These are phyloP conservation scores for Pyropia yezoensis DNA, from an alignment of 23 red algal species.

Conservation along the genomic window DNA sequence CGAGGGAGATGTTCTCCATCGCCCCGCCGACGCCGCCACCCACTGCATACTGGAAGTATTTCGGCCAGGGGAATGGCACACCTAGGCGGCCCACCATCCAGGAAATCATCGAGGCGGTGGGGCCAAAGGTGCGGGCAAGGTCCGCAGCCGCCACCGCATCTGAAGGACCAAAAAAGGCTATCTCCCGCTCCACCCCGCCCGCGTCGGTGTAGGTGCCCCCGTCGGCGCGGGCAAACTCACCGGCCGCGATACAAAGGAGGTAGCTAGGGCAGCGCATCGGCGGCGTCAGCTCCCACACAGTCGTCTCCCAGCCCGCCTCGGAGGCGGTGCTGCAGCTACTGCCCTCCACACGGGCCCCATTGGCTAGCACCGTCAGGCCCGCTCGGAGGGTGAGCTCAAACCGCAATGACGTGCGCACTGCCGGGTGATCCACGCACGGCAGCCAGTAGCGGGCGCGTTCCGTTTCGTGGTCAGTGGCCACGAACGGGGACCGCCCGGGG, in stretches of 20 bases:
- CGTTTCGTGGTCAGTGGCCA: slow-evolving; percentile 60
- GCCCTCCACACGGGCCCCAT: slow-evolving; percentile 29
- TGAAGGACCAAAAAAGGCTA: slow-evolving; percentile 27
- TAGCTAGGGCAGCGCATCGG: slow-evolving; percentile 23
- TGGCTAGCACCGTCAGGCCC: slow-evolving; percentile 42
- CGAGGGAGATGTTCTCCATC: slow-evolving; percentile 71
- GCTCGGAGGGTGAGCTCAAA: slow-evolving; percentile 29
- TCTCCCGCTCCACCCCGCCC: slow-evolving; percentile 3
- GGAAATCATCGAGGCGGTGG: slow-evolving; percentile 44
- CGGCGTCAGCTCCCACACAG: slow-evolving; percentile 17
- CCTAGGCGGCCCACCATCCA: slow-evolving; percentile 48
- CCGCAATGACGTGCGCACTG: slow-evolving; percentile 39
- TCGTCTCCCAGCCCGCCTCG: slow-evolving; percentile 37
- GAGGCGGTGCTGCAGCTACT: background rate
- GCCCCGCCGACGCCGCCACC: slow-evolving; percentile 54
- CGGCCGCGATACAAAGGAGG: slow-evolving; percentile 49
- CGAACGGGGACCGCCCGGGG: slow-evolving; percentile 22
- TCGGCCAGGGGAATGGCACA: slow-evolving; percentile 60
- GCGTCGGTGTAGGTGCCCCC: slow-evolving; percentile 33
- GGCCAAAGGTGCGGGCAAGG: slow-evolving; percentile 53
- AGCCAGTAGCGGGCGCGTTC: slow-evolving; percentile 72
- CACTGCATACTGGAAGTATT: slow-evolving; percentile 53
- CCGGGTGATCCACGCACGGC: slow-evolving; percentile 53
- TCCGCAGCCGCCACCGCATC: slow-evolving; percentile 38
- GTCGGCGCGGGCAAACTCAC: slow-evolving; percentile 33